A percentile compares a stretch with the other conserved stretches of the same genome.
Evolutionary conservation across 2,329 filamentous ascomycete genomes (phyloP).

Genomic region (Nemania sp.): DNA sequence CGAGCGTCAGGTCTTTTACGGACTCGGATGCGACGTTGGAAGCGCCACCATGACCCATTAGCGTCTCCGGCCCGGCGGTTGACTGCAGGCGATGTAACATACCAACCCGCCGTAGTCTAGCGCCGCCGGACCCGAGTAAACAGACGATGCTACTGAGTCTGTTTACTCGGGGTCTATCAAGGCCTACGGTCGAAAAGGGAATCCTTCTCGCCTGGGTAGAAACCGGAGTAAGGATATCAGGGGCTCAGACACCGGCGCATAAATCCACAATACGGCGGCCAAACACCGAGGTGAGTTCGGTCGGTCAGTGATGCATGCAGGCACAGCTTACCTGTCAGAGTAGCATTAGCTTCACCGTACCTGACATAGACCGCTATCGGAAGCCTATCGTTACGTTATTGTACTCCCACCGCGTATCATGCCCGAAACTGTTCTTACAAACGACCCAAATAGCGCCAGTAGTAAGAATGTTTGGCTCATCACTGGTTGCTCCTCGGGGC

Average conservation of each 20-base stretch:
- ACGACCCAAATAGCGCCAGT: not conserved
- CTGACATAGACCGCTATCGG: not conserved
- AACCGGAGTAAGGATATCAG: not conserved
- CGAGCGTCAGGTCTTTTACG: not conserved
- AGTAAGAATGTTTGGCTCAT: conserved; percentile 48
- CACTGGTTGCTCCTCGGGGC: conserved; percentile 43
- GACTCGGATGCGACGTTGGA: not conserved
- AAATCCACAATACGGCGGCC: not conserved
- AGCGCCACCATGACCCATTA: not conserved
- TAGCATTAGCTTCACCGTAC: not conserved
- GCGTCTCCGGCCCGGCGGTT: not conserved
- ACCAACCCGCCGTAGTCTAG: not conserved
- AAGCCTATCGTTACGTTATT: not conserved
- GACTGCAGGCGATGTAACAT: not conserved
- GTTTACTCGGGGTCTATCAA: not conserved
- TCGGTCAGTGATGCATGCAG: not conserved
- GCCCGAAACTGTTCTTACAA: not conserved
- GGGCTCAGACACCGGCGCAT: not conserved
- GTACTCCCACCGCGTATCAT: not conserved
- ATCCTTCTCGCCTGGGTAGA: not conserved
- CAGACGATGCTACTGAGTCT: not conserved
- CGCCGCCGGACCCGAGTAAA: not conserved
- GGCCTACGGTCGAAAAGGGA: not conserved
- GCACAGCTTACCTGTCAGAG: not conserved
- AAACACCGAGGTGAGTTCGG: no score